Evolutionary conservation across 345 rosid genomes (phyloP).

Genomic region (rapeseed (Brassica napus)): DNA sequence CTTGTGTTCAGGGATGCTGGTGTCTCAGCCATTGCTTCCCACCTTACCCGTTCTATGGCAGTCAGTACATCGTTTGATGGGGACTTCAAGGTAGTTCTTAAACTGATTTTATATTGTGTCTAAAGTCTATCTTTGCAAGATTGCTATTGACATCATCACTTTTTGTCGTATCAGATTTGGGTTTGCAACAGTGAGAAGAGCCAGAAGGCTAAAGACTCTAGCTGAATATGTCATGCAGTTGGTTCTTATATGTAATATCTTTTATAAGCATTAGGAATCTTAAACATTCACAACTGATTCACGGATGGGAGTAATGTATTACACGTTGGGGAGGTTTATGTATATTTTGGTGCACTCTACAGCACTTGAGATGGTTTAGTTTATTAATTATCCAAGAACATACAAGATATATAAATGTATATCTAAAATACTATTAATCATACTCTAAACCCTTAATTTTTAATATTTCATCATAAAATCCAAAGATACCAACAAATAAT

Average conservation of each 20-base stretch:
- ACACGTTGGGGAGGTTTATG: no score
- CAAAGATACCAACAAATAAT: no score
- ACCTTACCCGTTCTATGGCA: constrained; percentile 68
- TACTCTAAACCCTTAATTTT: no score
- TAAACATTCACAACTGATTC: constrained; percentile 4
- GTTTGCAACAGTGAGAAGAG: no score
- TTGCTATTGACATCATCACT: not conserved
- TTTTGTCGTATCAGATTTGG: constrained; percentile 35
- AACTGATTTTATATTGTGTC: not conserved
- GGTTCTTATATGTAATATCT: constrained; percentile 81
- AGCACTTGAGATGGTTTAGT: no score
- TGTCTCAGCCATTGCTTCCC: constrained; percentile 75
- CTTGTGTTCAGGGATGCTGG: constrained; percentile 49
- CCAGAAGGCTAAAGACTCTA: no score
- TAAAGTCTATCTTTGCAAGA: not conserved
- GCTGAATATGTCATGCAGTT: constrained; percentile 88
- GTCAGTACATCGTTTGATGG: constrained; percentile 88
- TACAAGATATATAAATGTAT: no score
- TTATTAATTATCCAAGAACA: no score
- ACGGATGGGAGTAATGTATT: no score
- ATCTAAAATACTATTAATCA: no score
- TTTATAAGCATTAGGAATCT: constrained; percentile 2
- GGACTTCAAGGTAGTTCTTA: constrained; percentile 80
- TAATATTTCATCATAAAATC: no score
- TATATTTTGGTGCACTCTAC: no score